Conservation (phyloP, 2,329 filamentous ascomycete species). For the Lecanicillium sp. region DNA sequence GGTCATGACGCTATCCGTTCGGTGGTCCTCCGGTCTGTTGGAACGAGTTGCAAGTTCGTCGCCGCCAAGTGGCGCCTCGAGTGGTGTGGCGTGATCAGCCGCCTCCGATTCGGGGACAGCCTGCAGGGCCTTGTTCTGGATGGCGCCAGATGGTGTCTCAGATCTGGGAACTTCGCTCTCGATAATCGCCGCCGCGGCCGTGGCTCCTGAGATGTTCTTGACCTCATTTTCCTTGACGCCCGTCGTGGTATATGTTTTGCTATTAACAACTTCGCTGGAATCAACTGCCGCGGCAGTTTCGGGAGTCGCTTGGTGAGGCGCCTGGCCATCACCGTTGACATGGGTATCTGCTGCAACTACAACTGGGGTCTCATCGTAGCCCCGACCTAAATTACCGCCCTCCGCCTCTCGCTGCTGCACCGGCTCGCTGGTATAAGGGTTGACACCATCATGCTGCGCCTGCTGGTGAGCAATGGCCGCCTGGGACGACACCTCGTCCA, state of each 20-base stretch:
- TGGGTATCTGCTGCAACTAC: slow-evolving; percentile 8
- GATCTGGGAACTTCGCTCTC: neutral
- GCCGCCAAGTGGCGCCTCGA: slow-evolving; percentile 10
- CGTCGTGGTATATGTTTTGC: slow-evolving; percentile 15
- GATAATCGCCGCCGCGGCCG: slow-evolving; percentile 4
- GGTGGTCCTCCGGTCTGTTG: slow-evolving; percentile 17
- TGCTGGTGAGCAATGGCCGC: slow-evolving; percentile 45
- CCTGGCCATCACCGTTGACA: slow-evolving; percentile 9
- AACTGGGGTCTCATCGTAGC: slow-evolving; percentile 11
- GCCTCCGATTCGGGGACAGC: slow-evolving; percentile 17
- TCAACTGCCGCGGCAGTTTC: neutral
- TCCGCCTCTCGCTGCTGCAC: slow-evolving; percentile 19
- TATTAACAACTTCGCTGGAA: slow-evolving; percentile 7
- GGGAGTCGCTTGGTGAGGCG: slow-evolving; percentile 4
- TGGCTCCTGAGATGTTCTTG: slow-evolving; percentile 1
- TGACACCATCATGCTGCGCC: slow-evolving; percentile 49
- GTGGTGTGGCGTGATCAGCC: slow-evolving; percentile 13
- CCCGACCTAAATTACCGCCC: slow-evolving; percentile 5
- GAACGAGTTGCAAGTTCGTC: slow-evolving; percentile 13
- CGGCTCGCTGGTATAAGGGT: slow-evolving; percentile 49
- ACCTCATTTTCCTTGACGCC: slow-evolving; percentile 2
- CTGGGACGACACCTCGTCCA: slow-evolving; percentile 44
- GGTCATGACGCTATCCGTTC: slow-evolving; percentile 43
- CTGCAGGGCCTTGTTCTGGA: slow-evolving; percentile 8
- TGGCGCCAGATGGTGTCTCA: neutral